A percentile compares a stretch with the other conserved stretches of the same genome.
phyloP scores from a whole-genome alignment of 2,329 filamentous ascomycete species.

The Didymella glomerata region DNA sequence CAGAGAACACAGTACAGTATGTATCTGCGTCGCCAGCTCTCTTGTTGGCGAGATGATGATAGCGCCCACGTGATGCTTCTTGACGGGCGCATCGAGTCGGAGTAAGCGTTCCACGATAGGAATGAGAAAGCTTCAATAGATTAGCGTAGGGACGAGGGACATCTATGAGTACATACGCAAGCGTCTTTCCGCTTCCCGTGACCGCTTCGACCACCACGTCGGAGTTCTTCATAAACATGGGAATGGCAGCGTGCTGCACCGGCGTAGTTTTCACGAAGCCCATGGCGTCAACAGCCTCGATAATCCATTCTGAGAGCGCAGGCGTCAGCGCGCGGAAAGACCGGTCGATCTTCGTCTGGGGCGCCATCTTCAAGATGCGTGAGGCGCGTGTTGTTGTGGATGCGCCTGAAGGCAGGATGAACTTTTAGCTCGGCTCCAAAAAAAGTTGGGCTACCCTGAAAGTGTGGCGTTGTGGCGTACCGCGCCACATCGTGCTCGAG shows the following conservation, averaged over 20 bases:
- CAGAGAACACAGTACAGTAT: slow-evolving; percentile 78
- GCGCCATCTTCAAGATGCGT: slow-evolving; percentile 38
- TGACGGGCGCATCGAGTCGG: slow-evolving; percentile 80
- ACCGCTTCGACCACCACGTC: slow-evolving; percentile 86
- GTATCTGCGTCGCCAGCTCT: slow-evolving; percentile 90
- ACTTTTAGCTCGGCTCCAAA: slow-evolving; percentile 17
- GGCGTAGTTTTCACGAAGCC: slow-evolving; percentile 89
- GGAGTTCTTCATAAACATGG: slow-evolving; percentile 87
- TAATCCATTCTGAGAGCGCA: slow-evolving; percentile 79
- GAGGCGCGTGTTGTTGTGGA: slow-evolving; percentile 13
- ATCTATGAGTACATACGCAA: slow-evolving; percentile 33
- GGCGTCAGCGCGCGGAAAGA: slow-evolving; percentile 76
- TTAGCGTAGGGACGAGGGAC: slow-evolving; percentile 1
- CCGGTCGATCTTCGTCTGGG: slow-evolving; percentile 51
- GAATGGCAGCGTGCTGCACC: slow-evolving; percentile 91
- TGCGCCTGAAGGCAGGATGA: slow-evolving; percentile 13
- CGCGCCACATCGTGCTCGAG: slow-evolving; percentile 8
- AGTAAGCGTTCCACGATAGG: slow-evolving; percentile 84
- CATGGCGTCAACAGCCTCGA: slow-evolving; percentile 84
- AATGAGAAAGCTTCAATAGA: slow-evolving; percentile 68
- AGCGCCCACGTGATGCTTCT: slow-evolving; percentile 87
- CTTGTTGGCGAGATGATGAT: slow-evolving; percentile 94
- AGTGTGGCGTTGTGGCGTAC: slow-evolving; percentile 2
- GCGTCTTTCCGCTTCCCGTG: slow-evolving; percentile 49
- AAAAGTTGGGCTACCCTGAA: slow-evolving; percentile 24